Base-by-base conservation (phyloP, 1,284 basidiomycete genomes). In the Fomitopsis palustris region DNA sequence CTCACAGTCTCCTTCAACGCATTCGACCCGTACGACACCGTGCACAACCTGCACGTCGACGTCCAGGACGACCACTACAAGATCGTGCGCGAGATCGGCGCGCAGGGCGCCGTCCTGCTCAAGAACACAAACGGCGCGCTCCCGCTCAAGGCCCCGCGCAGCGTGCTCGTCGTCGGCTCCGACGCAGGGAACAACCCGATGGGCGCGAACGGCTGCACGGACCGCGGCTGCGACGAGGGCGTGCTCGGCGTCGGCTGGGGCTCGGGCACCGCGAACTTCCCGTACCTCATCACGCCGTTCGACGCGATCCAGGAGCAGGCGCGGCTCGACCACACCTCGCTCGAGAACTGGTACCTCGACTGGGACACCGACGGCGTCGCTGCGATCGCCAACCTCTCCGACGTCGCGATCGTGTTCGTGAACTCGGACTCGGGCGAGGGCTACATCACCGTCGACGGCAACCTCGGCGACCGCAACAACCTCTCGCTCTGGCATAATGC, bases 191-290 rank as follows among this genome's bases (percentile, higher is more conserved):
- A 91, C 0, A 81, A 84, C 4, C 71, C 66, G 29, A 76, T 78
- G 35, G 92, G 92, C 0, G 88, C 92, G 2, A 95, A 94, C 73
- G 81, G 84, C 52, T 93, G 85, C 66, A 39, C 73, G 12, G 89
- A 93, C 69, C 84, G 82, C 63, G 85, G 81, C 42, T 84, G 85
- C 19, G 75, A 77, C 53, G 83, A 85, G 63, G 88, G 90, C 35
- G 82, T 87, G n/a, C 78, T 94, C 1, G 91, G 89, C 5, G 87
- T 92, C 82, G 92, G 92, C 31, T 94, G 93, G 92, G 93, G 60
- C 43, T 68, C 64, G 6, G 68, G 75, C 14, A 83, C 84, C 2
- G 75, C 78, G 5, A 78, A 82, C 65, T 86, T 85, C 72, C 82
- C 86, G 16, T 88, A 88, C 69, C 75, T 87, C 21, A 74, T 87